Evolutionary conservation across 2,329 filamentous ascomycete species (phyloP).

Genomic region (Fusarium vanettenii): DNA sequence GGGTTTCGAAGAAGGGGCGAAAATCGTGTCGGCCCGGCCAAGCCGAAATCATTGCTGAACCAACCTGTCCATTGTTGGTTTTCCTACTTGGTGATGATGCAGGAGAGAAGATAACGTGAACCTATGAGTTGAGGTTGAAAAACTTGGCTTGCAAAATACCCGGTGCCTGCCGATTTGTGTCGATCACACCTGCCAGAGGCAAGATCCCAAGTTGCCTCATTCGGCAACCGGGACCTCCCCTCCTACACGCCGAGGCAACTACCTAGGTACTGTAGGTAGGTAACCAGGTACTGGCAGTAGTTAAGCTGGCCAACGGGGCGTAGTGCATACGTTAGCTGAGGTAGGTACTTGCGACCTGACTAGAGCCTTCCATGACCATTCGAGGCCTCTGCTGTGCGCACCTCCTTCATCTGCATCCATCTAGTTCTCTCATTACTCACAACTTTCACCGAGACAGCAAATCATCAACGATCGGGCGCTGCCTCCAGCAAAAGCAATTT

Average conservation of each 20-base stretch:
- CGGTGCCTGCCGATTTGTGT: conserved; percentile 3
- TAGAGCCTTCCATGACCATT: background rate
- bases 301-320: background rate
- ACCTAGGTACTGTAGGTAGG: background rate
- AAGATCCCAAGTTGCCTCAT: conserved; percentile 37
- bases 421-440: background rate
- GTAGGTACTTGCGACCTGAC: background rate
- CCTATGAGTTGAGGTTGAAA: background rate
- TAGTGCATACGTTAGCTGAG: background rate
- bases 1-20: conserved; percentile 15
- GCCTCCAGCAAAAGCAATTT: background rate
- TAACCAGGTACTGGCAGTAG: conserved; percentile 15
- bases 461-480: background rate
- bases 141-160: background rate
- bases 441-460: background rate
- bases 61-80: background rate
- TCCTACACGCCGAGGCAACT: background rate
- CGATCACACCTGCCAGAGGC: conserved; percentile 29
- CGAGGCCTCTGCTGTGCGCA: background rate
- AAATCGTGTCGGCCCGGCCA: conserved; percentile 24
- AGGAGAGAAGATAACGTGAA: background rate
- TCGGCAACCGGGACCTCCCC: conserved; percentile 13
- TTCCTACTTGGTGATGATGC: background rate
- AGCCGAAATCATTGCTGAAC: conserved; percentile 8
- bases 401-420: background rate